Conservation (phyloP, 73 alveolate genomes). For the Paramecium sexaurelia region DNA sequence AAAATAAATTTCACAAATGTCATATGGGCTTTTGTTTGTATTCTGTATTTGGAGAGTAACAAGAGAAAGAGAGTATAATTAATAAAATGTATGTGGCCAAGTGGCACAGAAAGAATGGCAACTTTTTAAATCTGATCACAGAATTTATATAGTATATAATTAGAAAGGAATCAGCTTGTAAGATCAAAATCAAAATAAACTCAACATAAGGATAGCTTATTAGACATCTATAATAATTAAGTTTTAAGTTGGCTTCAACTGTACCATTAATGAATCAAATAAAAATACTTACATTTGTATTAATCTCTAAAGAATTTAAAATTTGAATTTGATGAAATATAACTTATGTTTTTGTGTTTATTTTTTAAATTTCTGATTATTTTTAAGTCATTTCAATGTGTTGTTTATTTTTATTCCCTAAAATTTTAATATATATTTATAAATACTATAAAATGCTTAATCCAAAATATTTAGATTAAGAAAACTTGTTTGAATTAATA, state of each 20-base stretch:
- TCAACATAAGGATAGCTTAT: not conserved
- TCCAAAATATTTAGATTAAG: not conserved
- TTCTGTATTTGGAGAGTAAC: not conserved
- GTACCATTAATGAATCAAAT: not conserved
- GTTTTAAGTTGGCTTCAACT: not conserved
- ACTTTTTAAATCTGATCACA: not conserved
- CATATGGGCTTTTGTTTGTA: slow-evolving; percentile 21
- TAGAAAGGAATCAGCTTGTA: not conserved
- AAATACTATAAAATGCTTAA: not conserved
- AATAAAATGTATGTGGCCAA: slow-evolving; percentile 30
- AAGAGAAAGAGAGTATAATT: not conserved
- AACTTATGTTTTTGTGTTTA: not conserved
- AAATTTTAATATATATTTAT: not conserved
- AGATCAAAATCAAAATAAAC: not conserved
- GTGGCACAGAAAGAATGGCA: slow-evolving; percentile 53
- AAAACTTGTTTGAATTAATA: not conserved
- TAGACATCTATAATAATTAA: not conserved
- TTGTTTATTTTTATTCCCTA: not conserved
- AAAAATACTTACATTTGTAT: not conserved
- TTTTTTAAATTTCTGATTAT: not conserved
- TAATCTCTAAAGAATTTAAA: not conserved
- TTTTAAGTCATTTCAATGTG: not conserved
- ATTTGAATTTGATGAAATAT: not conserved
- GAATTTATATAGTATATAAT: slow-evolving; percentile 7
- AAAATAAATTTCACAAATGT: slow-evolving; percentile 47